These are phyloP conservation scores for Aspergillus alliaceus DNA, from an alignment of 2,329 filamentous ascomycete species.

Conservation along the genomic window DNA sequence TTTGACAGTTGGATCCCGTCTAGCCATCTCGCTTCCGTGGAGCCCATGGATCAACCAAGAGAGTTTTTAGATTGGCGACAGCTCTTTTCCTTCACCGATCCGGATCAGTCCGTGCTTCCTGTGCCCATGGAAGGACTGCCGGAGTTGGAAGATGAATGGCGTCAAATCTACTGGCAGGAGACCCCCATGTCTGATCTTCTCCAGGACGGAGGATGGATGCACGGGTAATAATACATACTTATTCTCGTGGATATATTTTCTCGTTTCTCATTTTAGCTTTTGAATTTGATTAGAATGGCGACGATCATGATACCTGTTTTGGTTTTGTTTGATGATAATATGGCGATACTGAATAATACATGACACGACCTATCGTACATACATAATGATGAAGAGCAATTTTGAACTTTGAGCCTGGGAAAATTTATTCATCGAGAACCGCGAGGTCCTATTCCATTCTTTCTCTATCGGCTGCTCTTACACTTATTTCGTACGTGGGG, in stretches of 20 bases:
- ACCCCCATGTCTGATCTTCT: slow-evolving; percentile 43
- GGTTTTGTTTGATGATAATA: background rate
- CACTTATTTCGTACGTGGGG: background rate
- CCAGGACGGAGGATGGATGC: slow-evolving; percentile 42
- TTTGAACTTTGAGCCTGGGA: too few species aligned
- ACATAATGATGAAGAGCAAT: background rate
- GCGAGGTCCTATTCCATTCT: slow-evolving; percentile 1
- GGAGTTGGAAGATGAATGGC: slow-evolving; percentile 46
- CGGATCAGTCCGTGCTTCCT: slow-evolving; percentile 37
- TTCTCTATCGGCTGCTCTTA: slow-evolving; percentile 2
- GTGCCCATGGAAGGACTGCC: slow-evolving; percentile 39
- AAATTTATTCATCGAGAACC: background rate
- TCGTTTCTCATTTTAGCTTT: background rate
- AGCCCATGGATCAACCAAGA: slow-evolving; percentile 33
- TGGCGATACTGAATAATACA: background rate
- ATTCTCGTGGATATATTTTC: background rate
- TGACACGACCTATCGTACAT: background rate
- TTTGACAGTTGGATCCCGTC: slow-evolving; percentile 36
- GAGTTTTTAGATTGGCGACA: slow-evolving; percentile 44
- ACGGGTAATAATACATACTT: slow-evolving; percentile 16
- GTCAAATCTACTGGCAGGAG: slow-evolving; percentile 47
- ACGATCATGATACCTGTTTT: background rate
- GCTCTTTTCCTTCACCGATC: slow-evolving; percentile 41
- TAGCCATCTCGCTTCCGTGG: slow-evolving; percentile 26
- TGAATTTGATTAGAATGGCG: background rate